Conservation (phyloP, 1,284 basidiomycete genomes). For the Takashimella koratensis region DNA sequence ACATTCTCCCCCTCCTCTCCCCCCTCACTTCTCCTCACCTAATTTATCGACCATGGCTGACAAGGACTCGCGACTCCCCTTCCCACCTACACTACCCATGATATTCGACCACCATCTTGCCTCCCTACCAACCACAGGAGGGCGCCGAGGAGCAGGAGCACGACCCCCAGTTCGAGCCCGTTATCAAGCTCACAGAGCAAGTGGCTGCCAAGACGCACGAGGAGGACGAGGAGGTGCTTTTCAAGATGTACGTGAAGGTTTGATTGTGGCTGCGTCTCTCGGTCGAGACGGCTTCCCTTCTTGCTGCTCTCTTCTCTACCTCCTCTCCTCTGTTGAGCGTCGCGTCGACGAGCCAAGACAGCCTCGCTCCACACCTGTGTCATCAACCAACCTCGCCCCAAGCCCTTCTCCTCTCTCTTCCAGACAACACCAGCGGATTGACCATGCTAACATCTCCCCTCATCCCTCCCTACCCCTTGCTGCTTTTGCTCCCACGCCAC, state of each 20-base stretch:
- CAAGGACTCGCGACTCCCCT: no score
- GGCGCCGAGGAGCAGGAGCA: slow-evolving; percentile 57
- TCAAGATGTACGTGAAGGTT: slow-evolving; percentile 96
- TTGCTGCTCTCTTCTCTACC: neutral
- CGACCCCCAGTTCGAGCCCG: slow-evolving; percentile 92
- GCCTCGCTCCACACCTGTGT: no score
- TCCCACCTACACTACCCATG: no score
- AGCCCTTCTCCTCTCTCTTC: no score
- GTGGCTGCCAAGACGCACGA: slow-evolving; percentile 94
- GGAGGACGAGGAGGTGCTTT: slow-evolving; percentile 87
- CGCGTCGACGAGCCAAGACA: neutral
- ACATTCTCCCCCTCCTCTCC: no score
- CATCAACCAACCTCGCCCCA: no score
- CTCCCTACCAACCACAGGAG: no score
- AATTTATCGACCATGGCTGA: no score
- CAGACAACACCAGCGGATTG: no score
- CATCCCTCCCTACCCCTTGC: slow-evolving; percentile 3
- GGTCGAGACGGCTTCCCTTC: neutral
- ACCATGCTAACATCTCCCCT: slow-evolving; percentile 7
- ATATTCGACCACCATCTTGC: no score
- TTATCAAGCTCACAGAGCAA: slow-evolving; percentile 88
- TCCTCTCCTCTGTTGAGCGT: neutral
- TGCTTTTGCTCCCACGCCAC: no score
- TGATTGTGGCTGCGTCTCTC: neutral
- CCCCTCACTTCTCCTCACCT: no score